Evolutionary conservation across 1,284 basidiomycete genomes (phyloP).

Genomic region (Cutaneotrichosporon dermatis): DNA sequence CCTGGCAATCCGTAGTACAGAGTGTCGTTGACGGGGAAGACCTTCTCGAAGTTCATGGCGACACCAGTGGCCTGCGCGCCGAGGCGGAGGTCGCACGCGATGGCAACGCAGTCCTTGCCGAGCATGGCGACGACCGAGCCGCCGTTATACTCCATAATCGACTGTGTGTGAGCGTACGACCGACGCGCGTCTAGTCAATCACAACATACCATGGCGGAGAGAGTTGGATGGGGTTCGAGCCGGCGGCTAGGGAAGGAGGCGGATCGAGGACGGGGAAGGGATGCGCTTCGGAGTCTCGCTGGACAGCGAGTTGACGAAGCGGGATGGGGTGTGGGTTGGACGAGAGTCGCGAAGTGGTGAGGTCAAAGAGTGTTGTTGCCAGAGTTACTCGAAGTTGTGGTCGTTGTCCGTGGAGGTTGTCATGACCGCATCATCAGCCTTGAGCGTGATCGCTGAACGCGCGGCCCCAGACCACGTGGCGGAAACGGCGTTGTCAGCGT

Average conservation of each 20-base stretch:
- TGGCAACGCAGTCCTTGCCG: constrained; percentile 98
- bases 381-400: not conserved
- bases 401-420: not conserved
- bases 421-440: constrained; percentile 3
- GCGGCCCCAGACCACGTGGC: constrained; percentile 5
- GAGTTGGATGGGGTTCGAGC: not conserved
- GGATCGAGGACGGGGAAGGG: no score
- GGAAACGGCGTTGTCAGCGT: not conserved
- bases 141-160: constrained; percentile 48
- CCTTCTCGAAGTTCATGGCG: constrained; percentile 61
- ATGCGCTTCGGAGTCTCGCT: no score
- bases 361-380: no score
- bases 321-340: not conserved
- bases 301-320: no score
- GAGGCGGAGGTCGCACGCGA: constrained; percentile 87
- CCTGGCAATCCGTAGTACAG: constrained; percentile 91
- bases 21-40: constrained; percentile 90
- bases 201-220: not conserved
- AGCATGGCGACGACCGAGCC: constrained; percentile 99
- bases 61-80: constrained; percentile 87
- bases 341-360: not conserved
- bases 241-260: no score
- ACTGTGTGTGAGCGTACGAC: constrained; percentile 22
- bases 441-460: not conserved
- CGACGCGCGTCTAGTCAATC: no score